These are phyloP conservation scores for Trebouxiophyceae sp. DNA, from an alignment of 163 green algal genomes.

Conservation along the genomic window DNA sequence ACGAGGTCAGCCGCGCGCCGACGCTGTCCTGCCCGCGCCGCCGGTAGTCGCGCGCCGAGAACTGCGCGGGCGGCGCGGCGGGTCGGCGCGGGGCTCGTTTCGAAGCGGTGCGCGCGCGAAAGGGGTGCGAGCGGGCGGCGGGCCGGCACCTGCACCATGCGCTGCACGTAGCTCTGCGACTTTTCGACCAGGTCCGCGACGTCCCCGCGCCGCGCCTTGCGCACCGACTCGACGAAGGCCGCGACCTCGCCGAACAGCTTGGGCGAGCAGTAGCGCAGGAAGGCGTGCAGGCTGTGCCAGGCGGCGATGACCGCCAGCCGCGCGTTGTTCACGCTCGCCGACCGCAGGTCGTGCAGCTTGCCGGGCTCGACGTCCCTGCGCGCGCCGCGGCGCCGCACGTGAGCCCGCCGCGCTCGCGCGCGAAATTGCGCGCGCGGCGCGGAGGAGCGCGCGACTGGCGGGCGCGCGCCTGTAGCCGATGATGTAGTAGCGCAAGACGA, in stretches of 20 bases:
- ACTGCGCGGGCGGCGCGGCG: not conserved
- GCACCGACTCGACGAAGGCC: not conserved
- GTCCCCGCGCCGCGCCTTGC: slow-evolving; percentile 1
- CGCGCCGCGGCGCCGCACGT: too few species aligned
- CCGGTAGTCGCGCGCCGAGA: not conserved
- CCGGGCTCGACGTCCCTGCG: slow-evolving; percentile 23
- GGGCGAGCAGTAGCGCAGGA: slow-evolving; percentile 28
- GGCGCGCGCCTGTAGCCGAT: slow-evolving; percentile 14
- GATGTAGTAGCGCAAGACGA: slow-evolving; percentile 21
- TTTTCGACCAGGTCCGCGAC: not conserved
- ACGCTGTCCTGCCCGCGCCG: not conserved
- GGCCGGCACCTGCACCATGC: not conserved
- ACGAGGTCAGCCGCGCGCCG: not conserved
- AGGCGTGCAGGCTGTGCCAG: slow-evolving; percentile 22
- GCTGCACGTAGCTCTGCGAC: not conserved
- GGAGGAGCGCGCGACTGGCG: too few species aligned
- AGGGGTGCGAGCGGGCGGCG: too few species aligned
- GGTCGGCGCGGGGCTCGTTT: not conserved
- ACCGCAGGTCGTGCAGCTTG: slow-evolving; percentile 37
- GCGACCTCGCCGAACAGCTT: slow-evolving; percentile 21
- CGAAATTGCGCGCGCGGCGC: too few species aligned
- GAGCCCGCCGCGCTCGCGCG: too few species aligned
- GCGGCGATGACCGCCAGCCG: slow-evolving; percentile 28
- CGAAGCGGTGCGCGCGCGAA: not conserved
- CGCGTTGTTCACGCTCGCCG: slow-evolving; percentile 31